Evolutionary conservation across 495 filamentous ascomycete species (phyloP).

Genomic region (Poronia punctata): DNA sequence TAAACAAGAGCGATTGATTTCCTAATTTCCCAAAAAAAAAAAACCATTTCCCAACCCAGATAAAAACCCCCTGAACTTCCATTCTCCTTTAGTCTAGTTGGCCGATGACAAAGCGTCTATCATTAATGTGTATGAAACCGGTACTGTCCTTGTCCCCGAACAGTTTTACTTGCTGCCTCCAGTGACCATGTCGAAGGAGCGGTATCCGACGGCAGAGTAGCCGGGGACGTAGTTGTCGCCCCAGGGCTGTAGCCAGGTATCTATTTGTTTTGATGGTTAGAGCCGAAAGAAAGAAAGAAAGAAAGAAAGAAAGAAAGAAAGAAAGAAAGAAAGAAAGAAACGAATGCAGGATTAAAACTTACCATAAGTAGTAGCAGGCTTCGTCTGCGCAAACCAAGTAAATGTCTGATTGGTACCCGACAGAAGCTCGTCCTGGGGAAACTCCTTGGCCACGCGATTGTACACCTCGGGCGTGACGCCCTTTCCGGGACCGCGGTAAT

Average conservation of each 20-base stretch:
- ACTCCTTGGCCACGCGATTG: conserved; percentile 8
- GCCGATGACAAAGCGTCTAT: too few species aligned
- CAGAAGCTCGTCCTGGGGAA: conserved; percentile 9
- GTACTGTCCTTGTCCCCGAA: too few species aligned
- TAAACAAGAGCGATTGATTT: too few species aligned
- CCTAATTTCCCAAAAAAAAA: too few species aligned
- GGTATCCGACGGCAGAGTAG: conserved; percentile 22
- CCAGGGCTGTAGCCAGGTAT: conserved; percentile 21
- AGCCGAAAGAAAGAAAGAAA: background rate
- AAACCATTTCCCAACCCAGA: too few species aligned
- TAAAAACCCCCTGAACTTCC: too few species aligned
- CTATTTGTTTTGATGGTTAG: conserved; percentile 8
- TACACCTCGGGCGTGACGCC: conserved; percentile 10
- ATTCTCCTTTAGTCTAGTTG: too few species aligned
- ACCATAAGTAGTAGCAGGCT: conserved; percentile 18
- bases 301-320: background rate
- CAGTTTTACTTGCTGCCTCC: conserved; percentile 3
- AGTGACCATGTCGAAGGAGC: conserved; percentile 17
- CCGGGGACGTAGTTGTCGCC: conserved; percentile 15
- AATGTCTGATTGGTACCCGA: conserved; percentile 7
- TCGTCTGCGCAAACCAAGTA: conserved; percentile 10
- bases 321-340: background rate
- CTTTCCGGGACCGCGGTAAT: conserved; percentile 11
- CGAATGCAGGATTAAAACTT: background rate
- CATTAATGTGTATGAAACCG: background rate